Conservation (phyloP, 805 yeast species). For the Metschnikowia matae region DNA sequence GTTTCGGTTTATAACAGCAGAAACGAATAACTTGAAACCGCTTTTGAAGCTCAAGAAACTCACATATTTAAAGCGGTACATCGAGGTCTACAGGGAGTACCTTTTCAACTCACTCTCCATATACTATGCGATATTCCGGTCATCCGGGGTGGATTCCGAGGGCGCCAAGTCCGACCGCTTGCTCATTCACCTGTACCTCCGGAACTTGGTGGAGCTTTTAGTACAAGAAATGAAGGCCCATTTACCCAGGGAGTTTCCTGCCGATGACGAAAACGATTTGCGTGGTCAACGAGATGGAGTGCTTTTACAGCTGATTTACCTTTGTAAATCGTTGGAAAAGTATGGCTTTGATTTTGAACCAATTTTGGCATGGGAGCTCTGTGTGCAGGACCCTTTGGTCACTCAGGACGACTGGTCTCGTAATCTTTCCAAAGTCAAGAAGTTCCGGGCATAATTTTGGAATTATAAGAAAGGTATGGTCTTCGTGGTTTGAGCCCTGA, state of each 20-base stretch:
- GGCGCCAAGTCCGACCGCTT: slow-evolving; percentile 18
- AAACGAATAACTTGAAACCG: slow-evolving; percentile 55
- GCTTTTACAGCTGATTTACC: slow-evolving; percentile 78
- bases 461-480: too few relatives aligned
- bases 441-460: slow-evolving; percentile 17
- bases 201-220: slow-evolving; percentile 26
- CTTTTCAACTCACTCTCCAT: slow-evolving; percentile 70
- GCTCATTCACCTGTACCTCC: slow-evolving; percentile 27
- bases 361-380: slow-evolving; percentile 41
- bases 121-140: slow-evolving; percentile 56
- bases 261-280: slow-evolving; percentile 30
- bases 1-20: slow-evolving; percentile 59
- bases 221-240: slow-evolving; percentile 21
- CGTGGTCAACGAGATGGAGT: slow-evolving; percentile 55
- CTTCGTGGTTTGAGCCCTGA: too few relatives aligned
- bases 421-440: slow-evolving; percentile 34
- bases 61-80: slow-evolving; percentile 67
- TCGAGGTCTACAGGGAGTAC: slow-evolving; percentile 83
- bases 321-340: slow-evolving; percentile 79
- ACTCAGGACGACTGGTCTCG: slow-evolving; percentile 33
- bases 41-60: slow-evolving; percentile 49
- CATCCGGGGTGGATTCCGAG: slow-evolving; percentile 17
- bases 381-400: slow-evolving; percentile 22
- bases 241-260: slow-evolving; percentile 10
- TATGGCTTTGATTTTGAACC: slow-evolving; percentile 68